Evolutionary conservation across 306 rosid species (phyloP), one percentile per base, ranked within the genome.

Genomic region (Vigna hirtella): DNA sequence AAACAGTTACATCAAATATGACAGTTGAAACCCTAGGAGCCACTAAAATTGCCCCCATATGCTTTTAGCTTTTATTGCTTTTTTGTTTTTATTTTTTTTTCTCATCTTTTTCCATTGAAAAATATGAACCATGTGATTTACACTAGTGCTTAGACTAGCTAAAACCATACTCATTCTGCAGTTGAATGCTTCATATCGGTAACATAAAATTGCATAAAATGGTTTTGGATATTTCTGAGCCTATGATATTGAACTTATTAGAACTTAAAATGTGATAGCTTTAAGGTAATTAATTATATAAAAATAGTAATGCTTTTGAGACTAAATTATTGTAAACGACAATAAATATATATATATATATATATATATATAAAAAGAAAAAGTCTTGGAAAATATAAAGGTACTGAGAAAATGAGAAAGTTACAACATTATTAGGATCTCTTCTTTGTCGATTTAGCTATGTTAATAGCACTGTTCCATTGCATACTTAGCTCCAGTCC

Each of bases 401-500:
- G 61, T 57, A 28, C 42, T 32, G 12, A 74, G 72, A 66, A 77
- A 74, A 77, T 69, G 79, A 84, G 67, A 63, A 71, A 77, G 49
- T 12, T 48, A 67, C 40, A 57, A 50, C 32, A 86, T 77, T 78
- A 81, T 84, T 86, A 63, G 79, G 76, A 80, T 86, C 68, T 74
- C 65, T 62, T 79, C 30, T 78, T 72, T 81, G 90, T 83, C 77
- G 76, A 77, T 72, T 78, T 82, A 64, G 86, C 72, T 79, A 77
- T 64, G 34, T 66, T 74, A 80, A 70, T 70, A 80, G 73, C 71
- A 81, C 84, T 58, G 52, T 81, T 69, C 13, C 77, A 77, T 76
- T 80, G 87, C 78, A 64, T 51, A 69, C 58, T 78, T 78, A 80
- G 83, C 82, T 83, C 52, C 45, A 15, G 89, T 89, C 90, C 74